A percentile compares a stretch with the other conserved stretches of the same genome.
phyloP scores from a whole-genome alignment of 2,329 filamentous ascomycete species.

The Fusarium illudens region DNA sequence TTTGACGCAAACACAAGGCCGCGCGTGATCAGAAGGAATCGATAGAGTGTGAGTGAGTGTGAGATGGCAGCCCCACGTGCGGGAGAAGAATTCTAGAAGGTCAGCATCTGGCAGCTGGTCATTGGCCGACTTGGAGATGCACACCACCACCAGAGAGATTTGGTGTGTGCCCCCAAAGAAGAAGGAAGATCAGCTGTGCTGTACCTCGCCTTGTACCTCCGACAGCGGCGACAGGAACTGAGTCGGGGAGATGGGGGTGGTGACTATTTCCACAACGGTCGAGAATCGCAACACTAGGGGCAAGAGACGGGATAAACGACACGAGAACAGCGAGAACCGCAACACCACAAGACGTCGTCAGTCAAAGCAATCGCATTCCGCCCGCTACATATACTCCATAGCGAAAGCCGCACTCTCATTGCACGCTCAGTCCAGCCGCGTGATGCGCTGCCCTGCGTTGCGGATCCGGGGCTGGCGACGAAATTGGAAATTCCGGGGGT shows the following conservation, averaged over 20 bases:
- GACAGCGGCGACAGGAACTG: constrained; percentile 8
- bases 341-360: background rate
- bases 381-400: too few relatives aligned
- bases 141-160: constrained; percentile 21
- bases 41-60: constrained; percentile 10
- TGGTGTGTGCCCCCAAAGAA: background rate
- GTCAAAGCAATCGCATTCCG: constrained; percentile 3
- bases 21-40: constrained; percentile 30
- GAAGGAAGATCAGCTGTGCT: constrained; percentile 8
- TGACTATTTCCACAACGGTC: background rate
- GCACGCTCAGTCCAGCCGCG: constrained; percentile 6
- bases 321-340: background rate
- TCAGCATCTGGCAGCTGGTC: background rate
- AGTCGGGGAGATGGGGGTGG: background rate
- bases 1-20: constrained; percentile 9
- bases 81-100: constrained; percentile 42
- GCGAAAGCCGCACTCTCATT: background rate
- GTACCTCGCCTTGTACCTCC: constrained; percentile 3
- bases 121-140: constrained; percentile 15
- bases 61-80: constrained; percentile 24
- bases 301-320: background rate
- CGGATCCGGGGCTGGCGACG: constrained; percentile 5
- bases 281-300: background rate
- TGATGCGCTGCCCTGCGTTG: constrained; percentile 10
- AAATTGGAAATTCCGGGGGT: constrained; percentile 29